A percentile compares a stretch with the other conserved stretches of the same genome.
These are phyloP conservation scores for Zygoascus hellenicus DNA, from an alignment of 1,139 yeast species.

Conservation along the genomic window DNA sequence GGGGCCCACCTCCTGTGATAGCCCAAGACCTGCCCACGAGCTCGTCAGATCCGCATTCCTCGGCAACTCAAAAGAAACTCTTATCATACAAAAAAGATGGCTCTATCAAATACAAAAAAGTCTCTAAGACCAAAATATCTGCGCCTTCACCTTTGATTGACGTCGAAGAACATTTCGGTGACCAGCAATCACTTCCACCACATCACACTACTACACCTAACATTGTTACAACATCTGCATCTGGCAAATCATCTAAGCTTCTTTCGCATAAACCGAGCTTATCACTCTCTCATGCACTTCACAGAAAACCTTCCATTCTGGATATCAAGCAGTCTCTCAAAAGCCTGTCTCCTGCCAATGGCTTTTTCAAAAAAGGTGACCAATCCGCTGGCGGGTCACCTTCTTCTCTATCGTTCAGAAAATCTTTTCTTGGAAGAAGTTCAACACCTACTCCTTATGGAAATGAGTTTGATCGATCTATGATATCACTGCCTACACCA, in stretches of 20 bases:
- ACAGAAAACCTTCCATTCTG: constrained; percentile 12
- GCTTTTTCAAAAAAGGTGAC: constrained; percentile 9
- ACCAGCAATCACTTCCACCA: background rate
- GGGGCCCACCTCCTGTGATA: background rate
- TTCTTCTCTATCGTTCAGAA: constrained; percentile 1
- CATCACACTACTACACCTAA: background rate
- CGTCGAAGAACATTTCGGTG: constrained; percentile 19
- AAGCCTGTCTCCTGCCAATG: constrained; percentile 11
- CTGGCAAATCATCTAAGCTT: background rate
- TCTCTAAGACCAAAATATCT: constrained; percentile 24
- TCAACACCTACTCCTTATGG: constrained; percentile 2
- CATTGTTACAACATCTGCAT: background rate
- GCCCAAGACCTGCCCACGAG: constrained; percentile 14
- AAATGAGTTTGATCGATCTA: constrained; percentile 27
- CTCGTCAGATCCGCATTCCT: no score
- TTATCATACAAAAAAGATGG: constrained; percentile 21
- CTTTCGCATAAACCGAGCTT: constrained; percentile 4
- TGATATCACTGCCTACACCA: constrained; percentile 56
- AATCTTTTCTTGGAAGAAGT: background rate
- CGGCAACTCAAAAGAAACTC: no score
- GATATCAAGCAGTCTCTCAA: constrained; percentile 8
- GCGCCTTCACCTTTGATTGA: constrained; percentile 24
- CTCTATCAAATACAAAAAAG: constrained; percentile 17
- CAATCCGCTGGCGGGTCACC: constrained; percentile 11
- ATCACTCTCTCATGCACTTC: constrained; percentile 11